Conservation (phyloP, 2,329 filamentous ascomycete genomes). For the Hymenoscyphus scutula region DNA sequence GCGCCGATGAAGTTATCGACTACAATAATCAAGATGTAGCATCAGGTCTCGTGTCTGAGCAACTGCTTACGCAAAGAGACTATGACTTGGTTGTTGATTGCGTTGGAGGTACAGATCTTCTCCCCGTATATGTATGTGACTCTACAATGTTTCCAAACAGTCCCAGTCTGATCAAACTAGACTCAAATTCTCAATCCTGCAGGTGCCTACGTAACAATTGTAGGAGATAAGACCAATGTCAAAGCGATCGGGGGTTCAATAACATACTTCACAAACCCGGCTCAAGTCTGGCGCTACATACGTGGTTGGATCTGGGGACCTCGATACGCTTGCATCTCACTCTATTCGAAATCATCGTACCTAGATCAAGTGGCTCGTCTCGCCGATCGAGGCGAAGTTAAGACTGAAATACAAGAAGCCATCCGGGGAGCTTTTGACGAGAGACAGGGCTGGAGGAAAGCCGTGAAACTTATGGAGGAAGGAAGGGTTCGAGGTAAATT, state of each 20-base stretch:
- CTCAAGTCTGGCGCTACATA: constrained; percentile 29
- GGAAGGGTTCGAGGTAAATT: constrained; percentile 26
- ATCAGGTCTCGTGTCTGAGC: constrained; percentile 18
- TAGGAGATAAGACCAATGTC: constrained; percentile 32
- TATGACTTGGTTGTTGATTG: constrained; percentile 33
- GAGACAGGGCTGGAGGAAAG: constrained; percentile 26
- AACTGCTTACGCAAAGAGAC: constrained; percentile 5
- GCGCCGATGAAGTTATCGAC: constrained; percentile 33
- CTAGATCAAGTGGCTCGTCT: constrained; percentile 24
- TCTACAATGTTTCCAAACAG: neutral
- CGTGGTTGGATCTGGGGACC: constrained; percentile 33
- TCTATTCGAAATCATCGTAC: constrained; percentile 16
- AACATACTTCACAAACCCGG: constrained; percentile 30
- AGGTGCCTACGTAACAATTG: constrained; percentile 34
- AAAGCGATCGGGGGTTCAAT: constrained; percentile 29
- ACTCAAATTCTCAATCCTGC: constrained; percentile 26
- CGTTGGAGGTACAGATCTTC: constrained; percentile 39
- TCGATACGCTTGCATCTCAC: constrained; percentile 29
- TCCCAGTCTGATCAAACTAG: constrained; percentile 18
- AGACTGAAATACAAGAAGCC: constrained; percentile 24
- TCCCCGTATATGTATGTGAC: constrained; percentile 26
- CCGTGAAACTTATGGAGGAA: constrained; percentile 24
- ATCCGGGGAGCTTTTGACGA: constrained; percentile 28
- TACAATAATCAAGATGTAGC: constrained; percentile 28
- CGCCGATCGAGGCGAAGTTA: constrained; percentile 25